Base-by-base conservation (phyloP, 2,329 filamentous ascomycete species). In the Colletotrichum magnum region DNA sequence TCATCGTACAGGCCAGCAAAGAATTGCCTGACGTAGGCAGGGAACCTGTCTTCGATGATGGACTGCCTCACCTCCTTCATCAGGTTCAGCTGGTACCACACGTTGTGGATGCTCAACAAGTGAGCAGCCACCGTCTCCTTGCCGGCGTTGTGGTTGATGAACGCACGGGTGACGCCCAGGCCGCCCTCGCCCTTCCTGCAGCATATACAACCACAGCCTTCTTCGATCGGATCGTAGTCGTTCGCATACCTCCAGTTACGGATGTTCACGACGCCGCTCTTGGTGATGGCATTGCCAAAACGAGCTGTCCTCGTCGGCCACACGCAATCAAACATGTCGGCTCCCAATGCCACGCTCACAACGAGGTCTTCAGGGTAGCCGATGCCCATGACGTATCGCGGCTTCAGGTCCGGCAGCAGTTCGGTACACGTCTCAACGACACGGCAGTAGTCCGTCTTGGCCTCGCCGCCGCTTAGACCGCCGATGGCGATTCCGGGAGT, bases 301-400 rank as follows among this genome's bases (percentile, higher is more conserved):
- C 96, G 90, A 77, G 96, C 96, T 43, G 96, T 99, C 62, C 96
- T 88, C 5, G 96, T 98, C 1, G 96, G 97, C 96, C 96, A 99
- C 6, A 99, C 96, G 77, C 97, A 99, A 82, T 99, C 96, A 78
- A 99, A 99, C 96, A 99, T 99, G 81, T 99, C 96, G 57, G 96
- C 96, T 4, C 96, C 96, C 0, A 99, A 87, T 1, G 96, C 96
- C 4, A 98, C 91, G 61, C 94, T 97, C 47, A 99, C 95, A 2
- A 99, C 89, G 64, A 99, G 85, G 77, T 99, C 96, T 82, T 98
- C 96, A 1, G 96, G 96, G 79, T 98, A 99, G 13, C 96, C 94
- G 74, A 99, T 96, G 18, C 96, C 96, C 97, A 99, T 99, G 66
- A 99, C 95, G 82, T 99, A 99, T 78, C 96, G 89, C n/a, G 96